phyloP scores from a whole-genome alignment of 768 basidiomycete species.

The Suillus clintonianus region DNA sequence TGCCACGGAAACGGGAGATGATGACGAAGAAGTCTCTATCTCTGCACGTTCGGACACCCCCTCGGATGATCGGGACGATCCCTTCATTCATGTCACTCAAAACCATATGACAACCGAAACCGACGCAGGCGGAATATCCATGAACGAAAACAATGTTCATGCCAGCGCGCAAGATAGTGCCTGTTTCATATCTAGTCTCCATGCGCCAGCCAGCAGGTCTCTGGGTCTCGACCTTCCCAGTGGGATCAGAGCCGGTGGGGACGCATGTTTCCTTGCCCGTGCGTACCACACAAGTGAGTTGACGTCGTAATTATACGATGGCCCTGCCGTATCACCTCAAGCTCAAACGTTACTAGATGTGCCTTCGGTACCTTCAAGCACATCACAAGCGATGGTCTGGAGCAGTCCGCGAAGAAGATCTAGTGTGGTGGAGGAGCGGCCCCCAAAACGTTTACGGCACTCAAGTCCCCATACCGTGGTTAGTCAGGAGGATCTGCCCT shows the following conservation, averaged over 20 bases:
- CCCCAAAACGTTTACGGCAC: slow-evolving; percentile 27
- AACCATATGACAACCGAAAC: neutral
- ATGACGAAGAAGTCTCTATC: slow-evolving; percentile 1
- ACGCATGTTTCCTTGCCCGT: neutral
- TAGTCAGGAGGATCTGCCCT: slow-evolving; percentile 6
- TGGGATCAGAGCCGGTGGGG: neutral
- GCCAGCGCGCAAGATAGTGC: neutral
- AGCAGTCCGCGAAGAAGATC: slow-evolving; percentile 11
- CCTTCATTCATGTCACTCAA: neutral
- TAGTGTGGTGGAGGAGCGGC: slow-evolving; percentile 28
- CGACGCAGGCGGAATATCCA: neutral
- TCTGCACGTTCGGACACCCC: neutral
- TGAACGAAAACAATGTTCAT: neutral
- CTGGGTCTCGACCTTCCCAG: neutral
- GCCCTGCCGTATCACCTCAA: slow-evolving; percentile 4
- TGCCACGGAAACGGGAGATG: slow-evolving; percentile 22
- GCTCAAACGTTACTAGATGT: neutral
- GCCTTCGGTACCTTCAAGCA: neutral
- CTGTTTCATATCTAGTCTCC: neutral
- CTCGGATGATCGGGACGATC: slow-evolving; percentile 4
- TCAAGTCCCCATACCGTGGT: slow-evolving; percentile 14
- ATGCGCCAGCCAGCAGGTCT: neutral
- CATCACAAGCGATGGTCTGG: slow-evolving; percentile 8
- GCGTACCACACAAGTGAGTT: too few species aligned
- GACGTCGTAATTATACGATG: neutral